A percentile compares a stretch with the other conserved stretches of the same genome.
phyloP scores from a whole-genome alignment of 2,329 filamentous ascomycete genomes.

The Pseudocercospora crystallina region DNA sequence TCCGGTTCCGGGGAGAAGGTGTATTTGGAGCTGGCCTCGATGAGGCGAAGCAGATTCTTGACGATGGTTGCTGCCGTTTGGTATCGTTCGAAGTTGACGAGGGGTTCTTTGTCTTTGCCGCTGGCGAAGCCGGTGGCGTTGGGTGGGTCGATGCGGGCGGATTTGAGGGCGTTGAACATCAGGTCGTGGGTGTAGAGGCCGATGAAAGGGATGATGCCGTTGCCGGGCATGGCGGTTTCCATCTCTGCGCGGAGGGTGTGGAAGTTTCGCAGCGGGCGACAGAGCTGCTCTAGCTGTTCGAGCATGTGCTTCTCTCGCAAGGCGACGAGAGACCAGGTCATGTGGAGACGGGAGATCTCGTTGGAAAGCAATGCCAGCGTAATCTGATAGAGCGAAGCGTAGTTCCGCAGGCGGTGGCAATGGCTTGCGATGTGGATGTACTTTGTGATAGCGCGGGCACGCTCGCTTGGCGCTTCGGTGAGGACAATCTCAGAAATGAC shows the following conservation, averaged over 20 bases:
- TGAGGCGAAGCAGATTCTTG: slow-evolving; percentile 74
- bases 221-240: slow-evolving; percentile 61
- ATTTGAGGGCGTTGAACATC: slow-evolving; percentile 76
- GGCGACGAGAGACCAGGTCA: slow-evolving; percentile 72
- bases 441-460: slow-evolving; percentile 75
- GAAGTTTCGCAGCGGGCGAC: slow-evolving; percentile 77
- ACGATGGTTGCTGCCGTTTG: slow-evolving; percentile 73
- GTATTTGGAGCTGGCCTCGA: slow-evolving; percentile 76
- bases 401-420: slow-evolving; percentile 75
- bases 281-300: slow-evolving; percentile 67
- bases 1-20: slow-evolving; percentile 72
- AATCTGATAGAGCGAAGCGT: slow-evolving; percentile 79
- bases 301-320: slow-evolving; percentile 64
- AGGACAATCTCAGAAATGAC: slow-evolving; percentile 76
- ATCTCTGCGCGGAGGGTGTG: slow-evolving; percentile 75
- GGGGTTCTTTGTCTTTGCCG: slow-evolving; percentile 52
- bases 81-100: slow-evolving; percentile 82
- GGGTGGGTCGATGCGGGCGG: slow-evolving; percentile 64
- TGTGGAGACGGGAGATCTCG: slow-evolving; percentile 65
- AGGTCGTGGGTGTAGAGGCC: slow-evolving; percentile 80
- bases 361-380: slow-evolving; percentile 73
- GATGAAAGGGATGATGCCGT: slow-evolving; percentile 80
- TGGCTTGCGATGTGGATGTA: slow-evolving; percentile 78
- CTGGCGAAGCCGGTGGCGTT: slow-evolving; percentile 20
- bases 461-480: slow-evolving; percentile 69